phyloP scores from a whole-genome alignment of 768 basidiomycete genomes.

The Tricholoma matsutake region DNA sequence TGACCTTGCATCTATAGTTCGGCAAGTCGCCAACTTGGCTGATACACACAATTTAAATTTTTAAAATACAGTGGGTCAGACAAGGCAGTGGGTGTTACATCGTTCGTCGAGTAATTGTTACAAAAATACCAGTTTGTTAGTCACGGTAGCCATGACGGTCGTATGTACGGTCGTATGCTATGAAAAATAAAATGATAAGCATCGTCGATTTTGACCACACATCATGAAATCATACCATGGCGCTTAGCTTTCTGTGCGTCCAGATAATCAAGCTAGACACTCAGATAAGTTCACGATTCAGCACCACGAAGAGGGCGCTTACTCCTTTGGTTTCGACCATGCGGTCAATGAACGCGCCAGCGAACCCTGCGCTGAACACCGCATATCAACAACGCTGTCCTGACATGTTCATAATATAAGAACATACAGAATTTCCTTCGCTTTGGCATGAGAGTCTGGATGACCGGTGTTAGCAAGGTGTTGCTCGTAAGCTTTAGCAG shows the following conservation, averaged over 20 bases:
- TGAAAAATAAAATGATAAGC: not conserved
- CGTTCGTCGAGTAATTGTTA: not conserved
- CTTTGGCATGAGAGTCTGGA: slow-evolving; percentile 46
- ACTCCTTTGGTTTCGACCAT: slow-evolving; percentile 54
- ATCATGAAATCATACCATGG: slow-evolving; percentile 19
- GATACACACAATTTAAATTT: too few relatives aligned
- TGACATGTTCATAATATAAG: not conserved
- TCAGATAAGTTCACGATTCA: slow-evolving; percentile 8
- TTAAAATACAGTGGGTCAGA: too few relatives aligned
- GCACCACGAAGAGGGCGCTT: slow-evolving; percentile 7
- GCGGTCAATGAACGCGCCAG: slow-evolving; percentile 51
- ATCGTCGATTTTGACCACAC: not conserved
- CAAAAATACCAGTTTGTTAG: not conserved
- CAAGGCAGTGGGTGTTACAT: not conserved
- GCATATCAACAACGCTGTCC: not conserved
- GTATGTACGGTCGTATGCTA: slow-evolving; percentile 2
- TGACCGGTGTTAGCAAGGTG: slow-evolving; percentile 50
- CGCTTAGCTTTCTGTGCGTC: slow-evolving; percentile 27
- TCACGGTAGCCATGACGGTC: not conserved
- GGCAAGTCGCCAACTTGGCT: too few relatives aligned
- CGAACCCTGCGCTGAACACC: slow-evolving; percentile 44
- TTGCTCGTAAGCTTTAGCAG: slow-evolving; percentile 59
- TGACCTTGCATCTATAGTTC: too few relatives aligned
- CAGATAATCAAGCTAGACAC: slow-evolving; percentile 26
- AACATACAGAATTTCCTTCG: slow-evolving; percentile 52